These are phyloP conservation scores for Irineochytrium annulatum DNA, from an alignment of 192 early-diverging fungal genomes.

Conservation along the genomic window DNA sequence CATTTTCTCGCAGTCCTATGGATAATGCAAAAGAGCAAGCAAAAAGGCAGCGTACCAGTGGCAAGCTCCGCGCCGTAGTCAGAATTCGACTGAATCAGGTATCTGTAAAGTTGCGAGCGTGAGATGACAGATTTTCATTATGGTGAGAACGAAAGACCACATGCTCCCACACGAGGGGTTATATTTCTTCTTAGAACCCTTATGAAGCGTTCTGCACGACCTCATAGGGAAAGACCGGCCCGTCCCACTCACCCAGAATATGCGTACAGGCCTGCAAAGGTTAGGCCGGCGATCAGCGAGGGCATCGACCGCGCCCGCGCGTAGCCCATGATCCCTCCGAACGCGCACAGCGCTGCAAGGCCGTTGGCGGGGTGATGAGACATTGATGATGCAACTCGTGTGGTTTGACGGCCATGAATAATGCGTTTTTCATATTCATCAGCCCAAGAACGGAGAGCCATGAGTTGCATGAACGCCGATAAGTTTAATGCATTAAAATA, in stretches of 20 bases:
- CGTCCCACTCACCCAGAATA: conserved; percentile 30
- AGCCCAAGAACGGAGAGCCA: no score
- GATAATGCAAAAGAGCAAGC: no score
- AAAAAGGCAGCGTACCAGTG: conserved; percentile 4
- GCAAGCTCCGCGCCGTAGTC: conserved; percentile 49
- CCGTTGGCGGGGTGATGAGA: neutral
- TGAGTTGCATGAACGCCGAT: no score
- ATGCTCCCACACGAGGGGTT: no score
- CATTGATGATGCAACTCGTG: no score
- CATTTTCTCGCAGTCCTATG: no score
- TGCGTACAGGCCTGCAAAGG: conserved; percentile 37
- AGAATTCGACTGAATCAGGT: conserved; percentile 41
- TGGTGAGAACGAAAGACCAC: neutral
- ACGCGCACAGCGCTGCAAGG: conserved; percentile 14
- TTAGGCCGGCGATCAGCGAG: conserved; percentile 46
- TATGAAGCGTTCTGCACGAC: neutral
- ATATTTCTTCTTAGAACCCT: neutral
- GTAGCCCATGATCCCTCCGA: conserved; percentile 49
- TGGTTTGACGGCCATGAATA: no score
- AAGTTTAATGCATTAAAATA: no score
- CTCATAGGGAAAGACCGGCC: neutral
- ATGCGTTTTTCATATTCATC: no score
- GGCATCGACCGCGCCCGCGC: conserved; percentile 28
- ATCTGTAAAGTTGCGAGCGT: conserved; percentile 14
- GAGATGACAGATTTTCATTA: neutral